Conservation (phyloP, 2,329 filamentous ascomycete species). For the Phaeosphaeriaceae sp. region DNA sequence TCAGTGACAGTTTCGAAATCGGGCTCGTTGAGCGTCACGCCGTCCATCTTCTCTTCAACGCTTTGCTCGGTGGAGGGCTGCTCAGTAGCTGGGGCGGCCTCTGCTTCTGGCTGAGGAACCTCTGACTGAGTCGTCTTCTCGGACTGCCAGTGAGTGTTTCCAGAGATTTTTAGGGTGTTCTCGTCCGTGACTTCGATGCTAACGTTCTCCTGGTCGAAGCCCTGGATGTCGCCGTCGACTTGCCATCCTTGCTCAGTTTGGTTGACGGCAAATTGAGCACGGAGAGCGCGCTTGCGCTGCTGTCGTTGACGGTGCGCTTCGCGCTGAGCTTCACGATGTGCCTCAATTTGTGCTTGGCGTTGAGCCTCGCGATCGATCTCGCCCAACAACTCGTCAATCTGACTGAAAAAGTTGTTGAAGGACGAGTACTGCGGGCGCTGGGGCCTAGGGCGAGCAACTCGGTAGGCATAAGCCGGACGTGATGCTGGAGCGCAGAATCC, state of each 20-base stretch:
- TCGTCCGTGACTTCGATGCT: conserved; percentile 45
- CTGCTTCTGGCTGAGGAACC: conserved; percentile 9
- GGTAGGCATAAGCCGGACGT: conserved; percentile 28
- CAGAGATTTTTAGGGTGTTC: conserved; percentile 41
- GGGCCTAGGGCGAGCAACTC: conserved; percentile 22
- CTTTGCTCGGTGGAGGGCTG: conserved; percentile 10
- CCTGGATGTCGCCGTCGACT: conserved; percentile 41
- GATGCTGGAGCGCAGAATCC: conserved; percentile 31
- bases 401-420: conserved; percentile 42
- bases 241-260: conserved; percentile 41
- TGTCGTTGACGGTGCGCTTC: conserved; percentile 38
- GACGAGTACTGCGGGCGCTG: conserved; percentile 31
- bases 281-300: conserved; percentile 39
- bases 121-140: conserved; percentile 19
- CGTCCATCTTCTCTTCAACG: conserved; percentile 23
- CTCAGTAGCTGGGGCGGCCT: conserved; percentile 4
- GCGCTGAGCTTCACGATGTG: conserved; percentile 38
- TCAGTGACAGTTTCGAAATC: conserved; percentile 16
- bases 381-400: conserved; percentile 42
- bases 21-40: conserved; percentile 18
- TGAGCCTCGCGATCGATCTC: conserved; percentile 40
- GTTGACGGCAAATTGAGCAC: conserved; percentile 40
- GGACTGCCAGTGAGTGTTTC: conserved; percentile 36
- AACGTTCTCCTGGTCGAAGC: conserved; percentile 46
- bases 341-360: conserved; percentile 26